Evolutionary conservation across 768 basidiomycete species (phyloP), one percentile per base, ranked within the genome.

Genomic region (Mycena rosella): DNA sequence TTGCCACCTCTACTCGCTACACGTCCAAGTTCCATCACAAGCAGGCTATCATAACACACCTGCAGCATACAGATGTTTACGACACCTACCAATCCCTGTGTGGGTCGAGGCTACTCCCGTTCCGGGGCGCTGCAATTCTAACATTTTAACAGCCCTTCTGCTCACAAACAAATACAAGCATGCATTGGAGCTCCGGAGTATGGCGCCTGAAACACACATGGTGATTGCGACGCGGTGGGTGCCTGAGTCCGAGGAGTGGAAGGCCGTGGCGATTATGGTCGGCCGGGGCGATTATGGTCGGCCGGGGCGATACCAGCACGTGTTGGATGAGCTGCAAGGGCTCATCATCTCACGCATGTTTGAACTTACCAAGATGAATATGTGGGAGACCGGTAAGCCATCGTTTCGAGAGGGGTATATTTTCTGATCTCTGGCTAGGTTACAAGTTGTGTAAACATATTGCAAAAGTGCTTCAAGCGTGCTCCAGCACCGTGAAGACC

Each of bases 371-470:
- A n/a, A n/a, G n/a, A n/a, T n/a, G n/a, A n/a, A n/a, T 51, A n/a
- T 51, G 32, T 62, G 62, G 3, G 63, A 47, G 2, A 79, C 75
- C 3, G 76, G 80, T 80, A 57, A 44, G 77, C 60, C 26, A 54
- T 26, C n/a, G 26, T 42, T 57, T 49, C 18, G 9, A 14, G 17
- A 26, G n/a, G n/a, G n/a, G n/a, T n/a, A 36, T 58, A 6, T 20
- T 45, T 22, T 44, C 22, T 48, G 17, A 5, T 20, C 55, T n/a
- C 36, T 20, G 42, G 34, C 10, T 53, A 78, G 78, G 78, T 9
- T 80, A 79, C 67, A 75, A 74, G n/a, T 58, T 79, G 13, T 30
- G 63, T 10, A 42, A 52, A 34, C 72, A 75, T 26, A 72, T 75
- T 34, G 68, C 61, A 2, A 71, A 69, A 44, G 72, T 72, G 11